Base-by-base conservation (phyloP, 2,329 filamentous ascomycete genomes). In the Ascochyta lentis region DNA sequence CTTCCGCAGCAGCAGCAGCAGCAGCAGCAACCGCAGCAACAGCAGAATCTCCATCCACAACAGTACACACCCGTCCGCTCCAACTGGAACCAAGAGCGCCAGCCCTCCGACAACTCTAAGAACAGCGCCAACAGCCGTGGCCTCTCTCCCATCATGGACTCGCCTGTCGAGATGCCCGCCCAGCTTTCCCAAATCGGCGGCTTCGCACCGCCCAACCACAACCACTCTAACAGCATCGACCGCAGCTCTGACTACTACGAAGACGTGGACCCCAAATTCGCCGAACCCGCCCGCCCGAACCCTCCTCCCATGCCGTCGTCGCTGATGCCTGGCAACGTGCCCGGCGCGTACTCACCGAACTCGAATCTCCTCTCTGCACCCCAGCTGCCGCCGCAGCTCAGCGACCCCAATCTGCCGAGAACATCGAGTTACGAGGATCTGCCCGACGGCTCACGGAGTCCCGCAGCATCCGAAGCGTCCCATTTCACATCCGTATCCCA, bases 401-500 rank as follows among this genome's bases (percentile, higher is more conserved):
- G 56, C 44, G 70, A 74, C 31, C 64, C 67, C n/a, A 66, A 65
- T 70, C 74, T 77, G 55, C 71, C 74, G 52, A 68, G 70, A 26
- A 78, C 78, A 48, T 77, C 79, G 31, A 82, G 81, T 15, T 87
- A 86, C 63, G 89, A 92, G 60, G 86, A 89, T 59, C 72, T 88
- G 33, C 84, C 84, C 39, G 83, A 84, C 60, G 84, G 83, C 43
- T 79, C 83, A 40, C 84, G 90, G 66, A 94, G 88, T 67, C 92
- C 90, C 29, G 78, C 75, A 10, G 85, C 88, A 66, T 94, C 89
- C 59, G 91, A 96, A 69, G 84, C 86, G 23, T 94, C 88, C 41
- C 90, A 89, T 65, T 97, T 96, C 76, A 97, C 94, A 1, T 95
- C 90, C 10, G 89, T 98, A 41, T 94, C 89, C 0, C 92, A 97